Evolutionary conservation across 1,284 basidiomycete genomes (phyloP), one percentile per base, ranked within the genome.

Genomic region (Mycena citricolor): DNA sequence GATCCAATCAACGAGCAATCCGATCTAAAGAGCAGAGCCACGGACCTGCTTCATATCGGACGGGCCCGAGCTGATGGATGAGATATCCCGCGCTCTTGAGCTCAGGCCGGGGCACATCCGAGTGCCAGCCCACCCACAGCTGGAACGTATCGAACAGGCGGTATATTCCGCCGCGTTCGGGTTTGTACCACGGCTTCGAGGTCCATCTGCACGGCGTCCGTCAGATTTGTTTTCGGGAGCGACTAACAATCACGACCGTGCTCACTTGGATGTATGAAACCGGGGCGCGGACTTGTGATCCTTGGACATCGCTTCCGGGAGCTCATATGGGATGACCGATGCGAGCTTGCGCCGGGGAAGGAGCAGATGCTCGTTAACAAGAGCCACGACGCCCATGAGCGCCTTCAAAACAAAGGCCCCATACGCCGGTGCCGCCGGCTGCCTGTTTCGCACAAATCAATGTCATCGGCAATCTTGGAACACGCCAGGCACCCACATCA

Each of bases 131-230:
- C 19, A 67, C 23, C 26, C 48, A 42, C 4, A 71, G 64, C 11
- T 57, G 31, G 2, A 70, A 22, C 21, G 51, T 57, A 32, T 67
- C 65, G 12, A 46, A 23, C 16, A 56, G 39, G 25, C 49, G 55
- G 4, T 58, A 55, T 3, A 68, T 24, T 10, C 59, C 64, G 2
- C 47, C 61, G 0, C 62, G 44, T 40, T 65, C 58, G 1, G 67
- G 64, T 48, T 63, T 69, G 54, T 76, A 76, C 71, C 72, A 74
- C 10, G 73, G 72, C 32, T 55, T 57, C 6, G 63, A 57, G 22
- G 59, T 50, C 35, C 49, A 71, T 47, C 65, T 68, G 43, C 19
- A 30, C 21, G 33, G 26, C 8, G 20, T 41, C 30, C 28, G 42
- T 32, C 8, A 41, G 17, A 40, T 23, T 14, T 13, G 29, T 5